These are phyloP conservation scores for Penicillium sp. DNA, from an alignment of 2,329 filamentous ascomycete genomes.

Conservation along the genomic window DNA sequence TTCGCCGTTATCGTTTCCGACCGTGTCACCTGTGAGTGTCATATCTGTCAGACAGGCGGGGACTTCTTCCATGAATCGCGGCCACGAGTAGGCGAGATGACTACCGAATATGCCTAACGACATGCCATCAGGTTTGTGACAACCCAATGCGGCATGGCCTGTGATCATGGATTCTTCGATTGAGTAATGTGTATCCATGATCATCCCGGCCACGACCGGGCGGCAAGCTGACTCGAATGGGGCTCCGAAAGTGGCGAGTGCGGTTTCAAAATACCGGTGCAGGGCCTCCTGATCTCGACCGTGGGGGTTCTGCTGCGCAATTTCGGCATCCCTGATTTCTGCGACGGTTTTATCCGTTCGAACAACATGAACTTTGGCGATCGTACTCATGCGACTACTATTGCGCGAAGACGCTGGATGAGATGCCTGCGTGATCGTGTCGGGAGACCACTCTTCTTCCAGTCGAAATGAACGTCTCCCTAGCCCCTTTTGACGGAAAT, in stretches of 20 bases:
- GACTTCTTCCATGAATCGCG: conserved; percentile 25
- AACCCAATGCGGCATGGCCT: conserved; percentile 23
- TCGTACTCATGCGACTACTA: neutral
- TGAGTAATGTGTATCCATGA: conserved; percentile 22
- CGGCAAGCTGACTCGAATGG: conserved; percentile 16
- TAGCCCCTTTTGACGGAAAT: conserved; percentile 21
- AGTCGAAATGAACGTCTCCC: conserved; percentile 26
- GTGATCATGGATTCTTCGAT: conserved; percentile 17
- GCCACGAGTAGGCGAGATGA: conserved; percentile 26
- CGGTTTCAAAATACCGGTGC: conserved; percentile 18
- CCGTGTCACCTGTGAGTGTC: conserved; percentile 37
- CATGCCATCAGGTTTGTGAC: conserved; percentile 18
- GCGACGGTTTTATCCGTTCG: neutral
- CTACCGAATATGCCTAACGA: conserved; percentile 26
- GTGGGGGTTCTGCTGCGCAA: neutral
- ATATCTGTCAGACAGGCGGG: conserved; percentile 33
- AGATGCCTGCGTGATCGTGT: conserved; percentile 10
- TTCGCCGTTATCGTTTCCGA: conserved; percentile 46
- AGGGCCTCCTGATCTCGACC: neutral
- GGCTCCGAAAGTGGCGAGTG: conserved; percentile 9
- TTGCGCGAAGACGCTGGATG: neutral
- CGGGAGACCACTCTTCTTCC: conserved; percentile 22
- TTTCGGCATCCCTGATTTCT: neutral
- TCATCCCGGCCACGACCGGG: conserved; percentile 23
- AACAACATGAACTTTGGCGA: neutral